These are phyloP conservation scores for Thermothielavioides terrestris DNA, from an alignment of 495 filamentous ascomycete genomes.

Conservation along the genomic window DNA sequence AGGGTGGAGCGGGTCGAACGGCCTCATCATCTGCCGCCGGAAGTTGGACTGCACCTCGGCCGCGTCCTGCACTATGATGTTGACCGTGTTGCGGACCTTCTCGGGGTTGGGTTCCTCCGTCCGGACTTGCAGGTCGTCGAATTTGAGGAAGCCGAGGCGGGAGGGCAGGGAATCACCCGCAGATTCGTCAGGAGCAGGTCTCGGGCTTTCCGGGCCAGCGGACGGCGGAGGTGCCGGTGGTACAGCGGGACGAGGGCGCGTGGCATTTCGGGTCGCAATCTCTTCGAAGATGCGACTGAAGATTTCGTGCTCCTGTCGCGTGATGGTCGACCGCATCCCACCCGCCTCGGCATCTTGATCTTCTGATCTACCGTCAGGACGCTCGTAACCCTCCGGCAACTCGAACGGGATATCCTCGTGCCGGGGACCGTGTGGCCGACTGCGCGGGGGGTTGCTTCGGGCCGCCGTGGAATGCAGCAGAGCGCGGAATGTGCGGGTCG, in stretches of 20 bases:
- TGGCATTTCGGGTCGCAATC: conserved; percentile 23
- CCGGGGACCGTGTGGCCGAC: no score
- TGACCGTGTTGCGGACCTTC: conserved; percentile 12
- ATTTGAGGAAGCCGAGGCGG: not conserved
- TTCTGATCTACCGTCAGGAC: not conserved
- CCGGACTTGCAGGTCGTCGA: not conserved
- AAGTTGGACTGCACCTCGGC: conserved; percentile 8
- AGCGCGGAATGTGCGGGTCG: conserved; percentile 14
- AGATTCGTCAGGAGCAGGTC: no score
- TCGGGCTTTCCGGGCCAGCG: no score
- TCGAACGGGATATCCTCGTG: conserved; percentile 37
- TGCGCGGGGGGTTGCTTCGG: not conserved
- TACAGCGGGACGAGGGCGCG: not conserved
- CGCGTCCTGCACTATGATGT: conserved; percentile 31
- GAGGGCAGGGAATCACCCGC: no score
- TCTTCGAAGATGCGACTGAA: conserved; percentile 55
- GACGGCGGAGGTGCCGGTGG: not conserved
- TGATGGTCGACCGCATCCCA: conserved; percentile 45
- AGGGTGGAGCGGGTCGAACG: conserved; percentile 10
- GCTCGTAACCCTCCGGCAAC: conserved; percentile 13
- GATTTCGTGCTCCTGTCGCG: conserved; percentile 42
- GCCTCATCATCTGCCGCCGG: conserved; percentile 6
- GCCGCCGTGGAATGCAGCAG: conserved; percentile 11
- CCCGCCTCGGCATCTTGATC: conserved; percentile 10
- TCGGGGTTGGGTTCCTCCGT: not conserved